These are phyloP conservation scores for Ogataea parapolymorpha DNA, from an alignment of 805 yeast genomes.

Conservation along the genomic window DNA sequence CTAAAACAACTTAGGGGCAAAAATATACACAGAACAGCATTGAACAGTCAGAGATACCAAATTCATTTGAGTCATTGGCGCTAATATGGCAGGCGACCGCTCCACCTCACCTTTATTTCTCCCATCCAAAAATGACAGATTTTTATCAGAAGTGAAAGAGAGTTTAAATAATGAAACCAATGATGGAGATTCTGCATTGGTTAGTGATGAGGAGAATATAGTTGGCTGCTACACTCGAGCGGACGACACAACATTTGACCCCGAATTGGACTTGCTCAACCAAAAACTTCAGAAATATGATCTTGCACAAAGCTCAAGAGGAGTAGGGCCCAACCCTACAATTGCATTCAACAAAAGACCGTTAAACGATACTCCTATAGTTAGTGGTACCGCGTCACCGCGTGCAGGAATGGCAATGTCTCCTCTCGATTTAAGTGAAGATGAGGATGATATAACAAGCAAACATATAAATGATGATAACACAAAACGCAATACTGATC, in stretches of 20 bases:
- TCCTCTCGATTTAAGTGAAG: constrained; percentile 27
- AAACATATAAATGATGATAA: background rate
- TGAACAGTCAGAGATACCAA: too few species aligned
- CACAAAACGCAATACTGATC: too few species aligned
- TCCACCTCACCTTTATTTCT: too few species aligned
- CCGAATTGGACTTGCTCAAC: background rate
- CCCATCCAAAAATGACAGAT: too few species aligned
- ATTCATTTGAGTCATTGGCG: too few species aligned
- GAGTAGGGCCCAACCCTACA: background rate
- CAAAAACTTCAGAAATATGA: constrained; percentile 11
- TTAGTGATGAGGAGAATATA: constrained; percentile 20
- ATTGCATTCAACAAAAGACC: constrained; percentile 69
- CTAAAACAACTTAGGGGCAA: too few species aligned
- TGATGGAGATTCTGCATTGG: constrained; percentile 22
- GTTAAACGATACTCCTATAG: constrained; percentile 69
- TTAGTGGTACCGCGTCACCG: constrained; percentile 57
- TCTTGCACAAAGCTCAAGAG: background rate
- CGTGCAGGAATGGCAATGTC: constrained; percentile 21
- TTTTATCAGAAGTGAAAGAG: too few species aligned
- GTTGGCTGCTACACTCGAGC: background rate
- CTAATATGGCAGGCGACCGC: too few species aligned
- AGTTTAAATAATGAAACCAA: too few species aligned
- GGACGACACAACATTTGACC: background rate
- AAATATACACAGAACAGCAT: too few species aligned
- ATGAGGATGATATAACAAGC: constrained; percentile 24